Percentiles rank a stretch among this genome's conserved stretches.
These are phyloP conservation scores for Lactarius evosmus DNA, from an alignment of 768 basidiomycete genomes.

Conservation along the genomic window DNA sequence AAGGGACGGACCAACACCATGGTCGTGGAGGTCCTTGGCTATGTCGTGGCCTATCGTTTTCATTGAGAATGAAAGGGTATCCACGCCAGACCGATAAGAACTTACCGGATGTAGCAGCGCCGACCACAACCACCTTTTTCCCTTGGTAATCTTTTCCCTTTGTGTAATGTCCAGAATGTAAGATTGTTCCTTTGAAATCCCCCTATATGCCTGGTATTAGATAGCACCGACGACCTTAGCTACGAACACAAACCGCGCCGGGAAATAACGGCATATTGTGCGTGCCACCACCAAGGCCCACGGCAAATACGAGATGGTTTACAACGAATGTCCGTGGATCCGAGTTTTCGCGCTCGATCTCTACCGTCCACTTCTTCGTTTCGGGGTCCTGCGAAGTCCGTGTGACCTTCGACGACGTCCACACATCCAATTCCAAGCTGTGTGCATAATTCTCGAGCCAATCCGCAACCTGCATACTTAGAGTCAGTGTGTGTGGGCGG, in stretches of 20 bases:
- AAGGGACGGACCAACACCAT: conserved; percentile 30
- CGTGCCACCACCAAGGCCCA: conserved; percentile 36
- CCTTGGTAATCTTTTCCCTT: conserved; percentile 35
- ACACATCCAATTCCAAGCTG: conserved; percentile 58
- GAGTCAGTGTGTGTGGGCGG: not conserved
- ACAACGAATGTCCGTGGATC: conserved; percentile 22
- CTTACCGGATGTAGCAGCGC: conserved; percentile 35
- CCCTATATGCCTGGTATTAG: conserved; percentile 23
- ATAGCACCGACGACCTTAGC: not conserved
- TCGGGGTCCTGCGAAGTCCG: conserved; percentile 25
- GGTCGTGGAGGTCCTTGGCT: conserved; percentile 32
- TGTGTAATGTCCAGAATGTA: conserved; percentile 36
- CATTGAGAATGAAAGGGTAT: not conserved
- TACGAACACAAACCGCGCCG: conserved; percentile 17
- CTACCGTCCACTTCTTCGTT: conserved; percentile 27
- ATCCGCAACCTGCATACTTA: conserved; percentile 48
- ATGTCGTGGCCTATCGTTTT: conserved; percentile 34
- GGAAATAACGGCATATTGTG: conserved; percentile 34
- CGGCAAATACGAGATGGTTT: conserved; percentile 35
- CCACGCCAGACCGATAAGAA: not conserved
- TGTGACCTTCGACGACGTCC: conserved; percentile 43
- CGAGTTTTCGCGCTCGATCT: conserved; percentile 21
- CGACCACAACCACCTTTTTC: conserved; percentile 43
- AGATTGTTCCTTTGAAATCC: conserved; percentile 36
- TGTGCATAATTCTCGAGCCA: conserved; percentile 67